Conservation (phyloP, 2,329 filamentous ascomycete genomes). For the Plenodomus lindquistii region DNA sequence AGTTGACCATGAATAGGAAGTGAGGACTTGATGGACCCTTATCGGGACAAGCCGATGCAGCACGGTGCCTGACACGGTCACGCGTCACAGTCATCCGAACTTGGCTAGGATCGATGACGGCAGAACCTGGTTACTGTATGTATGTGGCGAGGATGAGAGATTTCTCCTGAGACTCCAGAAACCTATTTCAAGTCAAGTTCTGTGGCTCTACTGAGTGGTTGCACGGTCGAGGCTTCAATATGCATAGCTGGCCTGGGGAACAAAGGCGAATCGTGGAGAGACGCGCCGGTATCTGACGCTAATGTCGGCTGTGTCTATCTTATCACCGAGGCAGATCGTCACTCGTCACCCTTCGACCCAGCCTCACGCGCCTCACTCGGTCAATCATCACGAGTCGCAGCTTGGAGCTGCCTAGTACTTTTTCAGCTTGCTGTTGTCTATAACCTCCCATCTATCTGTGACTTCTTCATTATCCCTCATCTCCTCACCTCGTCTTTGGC, state of each 20-base stretch:
- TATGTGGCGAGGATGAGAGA: no score
- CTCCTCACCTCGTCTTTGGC: conserved; percentile 12
- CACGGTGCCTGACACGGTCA: conserved; percentile 7
- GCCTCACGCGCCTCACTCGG: conserved; percentile 34
- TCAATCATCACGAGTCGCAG: conserved; percentile 30
- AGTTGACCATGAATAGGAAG: no score
- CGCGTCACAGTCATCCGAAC: conserved; percentile 10
- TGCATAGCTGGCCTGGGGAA: not conserved
- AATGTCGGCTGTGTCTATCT: conserved; percentile 16
- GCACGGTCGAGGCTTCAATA: no score
- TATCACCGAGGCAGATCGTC: conserved; percentile 27
- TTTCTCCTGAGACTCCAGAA: no score
- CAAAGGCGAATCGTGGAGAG: not conserved
- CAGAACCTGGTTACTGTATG: not conserved
- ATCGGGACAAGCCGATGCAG: no score
- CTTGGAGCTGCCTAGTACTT: conserved; percentile 26
- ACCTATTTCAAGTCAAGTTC: no score
- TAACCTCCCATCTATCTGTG: conserved; percentile 1
- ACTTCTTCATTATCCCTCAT: conserved; percentile 3
- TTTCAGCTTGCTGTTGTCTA: conserved; percentile 5
- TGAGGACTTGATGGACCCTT: no score
- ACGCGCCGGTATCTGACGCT: not conserved
- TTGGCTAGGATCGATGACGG: conserved; percentile 4
- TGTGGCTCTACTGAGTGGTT: no score
- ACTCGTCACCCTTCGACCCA: conserved; percentile 19